Conservation (phyloP, 2,329 filamentous ascomycete species). For the Cladophialophora carrionii region DNA sequence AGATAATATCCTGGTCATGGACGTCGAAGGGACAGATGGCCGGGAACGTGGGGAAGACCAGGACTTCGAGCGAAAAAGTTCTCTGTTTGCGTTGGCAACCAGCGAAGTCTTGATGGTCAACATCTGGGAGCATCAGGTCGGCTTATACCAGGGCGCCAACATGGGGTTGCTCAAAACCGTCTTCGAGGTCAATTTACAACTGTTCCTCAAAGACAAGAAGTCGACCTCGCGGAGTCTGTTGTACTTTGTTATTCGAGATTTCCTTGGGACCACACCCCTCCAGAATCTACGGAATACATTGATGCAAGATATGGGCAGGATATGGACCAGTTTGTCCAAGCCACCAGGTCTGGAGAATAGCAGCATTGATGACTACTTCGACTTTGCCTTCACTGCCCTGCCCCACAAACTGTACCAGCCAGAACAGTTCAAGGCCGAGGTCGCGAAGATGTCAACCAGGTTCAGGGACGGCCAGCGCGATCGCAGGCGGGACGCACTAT, state of each 20-base stretch:
- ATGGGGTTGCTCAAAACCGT: conserved; percentile 99
- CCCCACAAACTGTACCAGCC: conserved; percentile 97
- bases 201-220: conserved; percentile 95
- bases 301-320: conserved; percentile 83
- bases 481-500: conserved; percentile 62
- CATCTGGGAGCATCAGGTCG: conserved; percentile 99
- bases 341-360: conserved; percentile 85
- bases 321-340: conserved; percentile 93
- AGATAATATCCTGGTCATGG: conserved; percentile 98
- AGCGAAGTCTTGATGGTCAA: conserved; percentile 98
- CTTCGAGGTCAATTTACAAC: conserved; percentile 95
- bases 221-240: conserved; percentile 85
- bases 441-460: conserved; percentile 75
- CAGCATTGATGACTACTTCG: conserved; percentile 94
- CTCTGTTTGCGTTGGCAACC: conserved; percentile 92
- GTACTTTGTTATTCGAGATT: conserved; percentile 98
- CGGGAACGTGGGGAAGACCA: conserved; percentile 96
- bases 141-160: conserved; percentile 95
- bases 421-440: conserved; percentile 82
- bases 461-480: conserved; percentile 82
- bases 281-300: conserved; percentile 87
- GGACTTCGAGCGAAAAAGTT: conserved; percentile 98
- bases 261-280: conserved; percentile 88
- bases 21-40: conserved; percentile 96
- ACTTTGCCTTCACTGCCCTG: conserved; percentile 93